Evolutionary conservation across 495 filamentous ascomycete species (phyloP).

Genomic region (Aspergillus campestris): DNA sequence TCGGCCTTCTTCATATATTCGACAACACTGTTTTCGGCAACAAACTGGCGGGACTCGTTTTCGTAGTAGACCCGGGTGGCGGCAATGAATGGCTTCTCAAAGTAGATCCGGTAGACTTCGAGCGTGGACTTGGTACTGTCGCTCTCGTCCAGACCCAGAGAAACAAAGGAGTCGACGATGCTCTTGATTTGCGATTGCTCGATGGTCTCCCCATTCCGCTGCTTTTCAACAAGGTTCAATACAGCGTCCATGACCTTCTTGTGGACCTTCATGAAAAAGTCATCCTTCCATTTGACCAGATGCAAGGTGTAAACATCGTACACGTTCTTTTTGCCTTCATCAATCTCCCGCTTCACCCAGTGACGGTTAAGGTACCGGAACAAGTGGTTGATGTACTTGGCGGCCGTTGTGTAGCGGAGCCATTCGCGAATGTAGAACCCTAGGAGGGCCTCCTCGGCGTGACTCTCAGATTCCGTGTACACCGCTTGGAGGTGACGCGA

Average conservation of each 20-base stretch:
- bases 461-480: constrained; percentile 56
- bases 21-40: constrained; percentile 93
- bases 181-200: constrained; percentile 95
- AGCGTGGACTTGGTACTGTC: constrained; percentile 90
- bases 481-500: constrained; percentile 63
- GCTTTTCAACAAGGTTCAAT: constrained; percentile 91
- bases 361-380: constrained; percentile 97
- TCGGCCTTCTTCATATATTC: constrained; percentile 99
- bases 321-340: constrained; percentile 97
- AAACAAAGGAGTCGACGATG: constrained; percentile 95
- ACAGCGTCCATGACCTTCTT: constrained; percentile 91
- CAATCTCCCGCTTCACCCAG: constrained; percentile 98
- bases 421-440: constrained; percentile 96
- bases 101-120: constrained; percentile 85
- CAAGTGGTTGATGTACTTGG: constrained; percentile 93
- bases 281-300: constrained; percentile 86
- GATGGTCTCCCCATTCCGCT: constrained; percentile 95
- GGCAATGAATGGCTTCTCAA: constrained; percentile 84
- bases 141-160: constrained; percentile 85
- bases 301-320: constrained; percentile 98
- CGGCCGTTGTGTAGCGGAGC: constrained; percentile 89
- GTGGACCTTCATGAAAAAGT: constrained; percentile 78
- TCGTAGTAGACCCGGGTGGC: constrained; percentile 83
- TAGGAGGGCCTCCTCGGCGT: constrained; percentile 84
- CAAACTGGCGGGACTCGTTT: constrained; percentile 85